Evolutionary conservation across 805 yeast genomes (phyloP).

Genomic region (Saturnispora silvae): DNA sequence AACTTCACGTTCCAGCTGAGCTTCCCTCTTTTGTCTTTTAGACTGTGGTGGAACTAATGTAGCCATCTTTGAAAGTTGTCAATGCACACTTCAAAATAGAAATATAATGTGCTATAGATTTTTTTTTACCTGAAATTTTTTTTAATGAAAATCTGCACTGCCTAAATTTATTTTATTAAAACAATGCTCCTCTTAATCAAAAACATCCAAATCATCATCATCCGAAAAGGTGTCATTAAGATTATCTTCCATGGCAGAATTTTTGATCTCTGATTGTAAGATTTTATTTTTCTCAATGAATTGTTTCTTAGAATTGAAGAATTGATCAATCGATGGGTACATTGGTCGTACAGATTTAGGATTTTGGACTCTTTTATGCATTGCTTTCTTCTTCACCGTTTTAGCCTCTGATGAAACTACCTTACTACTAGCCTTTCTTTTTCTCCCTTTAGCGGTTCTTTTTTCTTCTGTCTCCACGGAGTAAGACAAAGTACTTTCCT

Average conservation of each 20-base stretch:
- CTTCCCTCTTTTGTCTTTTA: constrained; percentile 74
- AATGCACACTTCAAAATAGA: no score
- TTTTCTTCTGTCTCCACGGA: neutral
- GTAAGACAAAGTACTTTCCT: no score
- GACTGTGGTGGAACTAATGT: constrained; percentile 90
- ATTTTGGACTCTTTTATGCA: neutral
- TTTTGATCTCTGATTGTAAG: neutral
- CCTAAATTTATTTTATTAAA: neutral
- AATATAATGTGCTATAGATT: no score
- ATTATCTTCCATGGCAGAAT: neutral
- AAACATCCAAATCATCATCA: neutral
- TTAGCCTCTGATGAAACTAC: no score
- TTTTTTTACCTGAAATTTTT: constrained; percentile 2
- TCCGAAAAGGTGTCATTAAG: neutral
- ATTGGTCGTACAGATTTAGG: constrained; percentile 4
- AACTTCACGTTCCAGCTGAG: constrained; percentile 71
- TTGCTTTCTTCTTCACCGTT: neutral
- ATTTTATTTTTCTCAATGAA: neutral
- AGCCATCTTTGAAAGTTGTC: constrained; percentile 68
- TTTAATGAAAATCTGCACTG: neutral
- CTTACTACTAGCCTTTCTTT: neutral
- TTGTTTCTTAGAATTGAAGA: constrained; percentile 2
- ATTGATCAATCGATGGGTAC: constrained; percentile 7
- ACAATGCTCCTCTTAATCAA: neutral
- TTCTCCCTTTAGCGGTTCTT: neutral